Base-by-base conservation (phyloP, 495 filamentous ascomycete species). In the Durotheca rogersii region DNA sequence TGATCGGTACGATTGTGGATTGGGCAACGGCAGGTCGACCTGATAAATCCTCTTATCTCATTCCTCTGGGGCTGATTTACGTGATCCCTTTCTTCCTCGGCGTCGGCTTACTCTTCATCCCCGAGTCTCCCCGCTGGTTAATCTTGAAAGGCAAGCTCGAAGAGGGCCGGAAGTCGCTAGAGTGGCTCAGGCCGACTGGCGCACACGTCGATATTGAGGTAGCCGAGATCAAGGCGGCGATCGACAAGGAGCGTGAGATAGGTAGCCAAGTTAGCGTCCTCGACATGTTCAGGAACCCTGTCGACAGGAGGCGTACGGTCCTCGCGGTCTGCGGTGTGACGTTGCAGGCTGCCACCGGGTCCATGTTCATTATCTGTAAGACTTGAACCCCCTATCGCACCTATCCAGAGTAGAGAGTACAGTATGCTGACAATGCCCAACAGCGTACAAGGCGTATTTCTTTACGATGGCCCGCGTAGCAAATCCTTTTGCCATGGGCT, bases 101-200 rank as follows among this genome's bases (percentile, higher is more conserved):
- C 17, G 47, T 66, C 15, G 72, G 71, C 9, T 32, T 80, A 14
- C 56, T 78, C 39, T 74, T 80, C 55, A 72, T 80, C 25, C 76
- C 77, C 0, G 77, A 80, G 43, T 74, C 70, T 7, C 78, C 78
- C 1, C 71, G 78, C 21, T 81, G 78, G 78, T 62, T 81, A n/a
- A 59, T 79, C 15, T 65, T 72, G 30, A 64, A 72, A 35, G 66
- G 69, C 9, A 66, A 64, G 33, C 30, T 58, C n/a, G 72, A 74
- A 15, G 60, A 73, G 37, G 77, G 74, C 7, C 61, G 53, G 11
- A 71, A 69, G 44, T 59, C 68, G 7, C 60, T 78, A 7, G 25
- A 53, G 16, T 73, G 68, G 68, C 67, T 76, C 12, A 47, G 72
- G 38, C 69, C 74, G 2, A 58, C 48, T 37, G 47, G 64, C 6